Conservation (phyloP, 768 basidiomycete species). For the Mycena filopes region DNA sequence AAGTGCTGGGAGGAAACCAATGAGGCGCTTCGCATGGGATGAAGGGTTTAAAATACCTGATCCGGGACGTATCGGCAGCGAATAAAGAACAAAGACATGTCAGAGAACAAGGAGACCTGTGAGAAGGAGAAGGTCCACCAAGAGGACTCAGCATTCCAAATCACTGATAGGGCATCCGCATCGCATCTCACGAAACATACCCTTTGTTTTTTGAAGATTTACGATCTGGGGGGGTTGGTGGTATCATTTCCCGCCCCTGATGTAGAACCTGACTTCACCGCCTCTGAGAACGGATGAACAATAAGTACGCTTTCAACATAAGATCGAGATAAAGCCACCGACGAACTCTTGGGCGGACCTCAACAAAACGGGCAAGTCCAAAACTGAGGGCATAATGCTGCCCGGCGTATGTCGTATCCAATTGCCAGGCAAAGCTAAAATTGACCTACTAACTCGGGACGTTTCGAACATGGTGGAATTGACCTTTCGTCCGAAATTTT, state of each 20-base stretch:
- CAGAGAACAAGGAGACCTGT: conserved; percentile 6
- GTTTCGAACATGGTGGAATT: too few species aligned
- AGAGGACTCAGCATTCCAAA: neutral
- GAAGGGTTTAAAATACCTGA: conserved; percentile 49
- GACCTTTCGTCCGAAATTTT: too few species aligned
- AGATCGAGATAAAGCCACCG: conserved; percentile 42
- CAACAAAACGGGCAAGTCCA: too few species aligned
- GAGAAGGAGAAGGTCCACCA: conserved; percentile 7
- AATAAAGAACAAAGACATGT: conserved; percentile 13
- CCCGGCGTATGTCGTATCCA: too few species aligned
- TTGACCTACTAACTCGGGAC: too few species aligned
- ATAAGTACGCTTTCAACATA: conserved; percentile 56
- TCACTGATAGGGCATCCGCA: neutral
- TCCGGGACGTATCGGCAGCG: conserved; percentile 58
- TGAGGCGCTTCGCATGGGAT: conserved; percentile 60
- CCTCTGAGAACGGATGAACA: conserved; percentile 50
- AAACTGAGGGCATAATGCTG: too few species aligned
- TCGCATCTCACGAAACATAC: conserved; percentile 57
- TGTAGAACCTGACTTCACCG: conserved; percentile 61
- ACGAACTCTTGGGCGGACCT: conserved; percentile 63
- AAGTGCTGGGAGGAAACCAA: conserved; percentile 56
- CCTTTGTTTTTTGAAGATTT: conserved; percentile 55
- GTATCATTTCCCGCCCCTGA: conserved; percentile 54
- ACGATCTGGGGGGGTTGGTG: conserved; percentile 24
- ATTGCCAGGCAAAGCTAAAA: too few species aligned